Base-by-base conservation (phyloP, 805 yeast species). In the Pichia thaimueangensis region DNA sequence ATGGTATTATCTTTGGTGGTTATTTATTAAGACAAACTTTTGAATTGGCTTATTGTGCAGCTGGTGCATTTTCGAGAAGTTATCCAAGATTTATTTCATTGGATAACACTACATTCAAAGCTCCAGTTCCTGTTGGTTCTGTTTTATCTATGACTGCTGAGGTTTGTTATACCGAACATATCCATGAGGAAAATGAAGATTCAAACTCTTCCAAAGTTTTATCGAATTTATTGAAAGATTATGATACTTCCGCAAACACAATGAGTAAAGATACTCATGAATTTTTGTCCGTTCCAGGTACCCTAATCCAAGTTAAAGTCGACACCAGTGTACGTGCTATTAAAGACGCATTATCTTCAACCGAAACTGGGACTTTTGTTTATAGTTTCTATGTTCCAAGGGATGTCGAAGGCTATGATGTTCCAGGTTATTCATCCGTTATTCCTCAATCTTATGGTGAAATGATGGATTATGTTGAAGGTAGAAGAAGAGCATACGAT, bases 91-190 rank as follows among this genome's bases (percentile, higher is more conserved):
- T 89, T 53, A 85, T 87, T 10, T 83, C 95, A 2, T 71, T 89
- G 51, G 97, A 89, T 60, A 82, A 93, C 19, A 87, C 96, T 33
- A 84, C 94, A 20, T 89, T 89, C 71, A 80, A 84, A 56, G 84
- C 89, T 16, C 97, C 97, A 2, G 97, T 89, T 7, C 97, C 97
- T 1, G 96, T 89, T 15, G 97, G 97, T 1, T 80, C 89, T 1
- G 95, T 91, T 8, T 67, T 89, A 46, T 83, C 80, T 49, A 78
- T 87, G 79, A 74, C 78, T 41, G 93, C 97, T 1, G 70, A 81
- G 17, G 86, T 89, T 7, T 86, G 84, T 20, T 87, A 89, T 63
- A 87, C 96, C 3, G 94, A 86, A 58, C 91, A 84, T 52, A 65
- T 86, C 40, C 81, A 78, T 54, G 61, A 54, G 28, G 32, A 41